Conservation (phyloP, 2,329 filamentous ascomycete genomes). For the Graphium sp. region DNA sequence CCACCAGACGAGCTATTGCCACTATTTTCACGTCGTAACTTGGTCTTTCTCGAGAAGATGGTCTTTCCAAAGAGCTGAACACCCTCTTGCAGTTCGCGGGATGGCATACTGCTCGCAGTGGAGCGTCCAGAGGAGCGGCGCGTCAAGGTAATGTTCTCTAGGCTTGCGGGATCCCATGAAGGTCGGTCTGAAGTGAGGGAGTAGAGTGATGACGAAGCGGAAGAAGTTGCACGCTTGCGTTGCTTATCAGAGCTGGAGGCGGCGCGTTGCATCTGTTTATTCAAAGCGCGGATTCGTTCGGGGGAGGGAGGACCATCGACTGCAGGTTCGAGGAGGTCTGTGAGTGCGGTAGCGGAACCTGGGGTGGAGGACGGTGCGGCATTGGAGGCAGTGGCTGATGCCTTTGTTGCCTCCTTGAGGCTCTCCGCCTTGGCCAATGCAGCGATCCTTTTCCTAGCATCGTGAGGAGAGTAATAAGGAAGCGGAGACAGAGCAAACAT, state of each 20-base stretch:
- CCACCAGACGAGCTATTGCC: conserved; percentile 26
- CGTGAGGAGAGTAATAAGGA: conserved; percentile 9
- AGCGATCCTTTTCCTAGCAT: conserved; percentile 1
- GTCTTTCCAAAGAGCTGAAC: conserved; percentile 41
- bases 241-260: conserved; percentile 29
- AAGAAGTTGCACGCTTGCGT: conserved; percentile 10
- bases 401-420: background rate
- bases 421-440: conserved; percentile 1
- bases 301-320: conserved; percentile 45
- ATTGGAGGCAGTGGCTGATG: conserved; percentile 3
- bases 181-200: conserved; percentile 21
- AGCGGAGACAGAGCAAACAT: conserved; percentile 8
- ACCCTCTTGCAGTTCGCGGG: conserved; percentile 39
- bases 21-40: conserved; percentile 31
- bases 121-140: conserved; percentile 41
- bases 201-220: conserved; percentile 8
- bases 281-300: conserved; percentile 39
- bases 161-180: conserved; percentile 28
- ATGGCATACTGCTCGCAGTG: conserved; percentile 30
- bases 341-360: conserved; percentile 7
- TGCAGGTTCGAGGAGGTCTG: conserved; percentile 36
- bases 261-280: conserved; percentile 39
- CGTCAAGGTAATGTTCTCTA: conserved; percentile 31
- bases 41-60: conserved; percentile 37
- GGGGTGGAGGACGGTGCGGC: conserved; percentile 2